These are phyloP conservation scores for Lentinula novae-zelandiae DNA, from an alignment of 1,284 basidiomycete species.

Conservation along the genomic window DNA sequence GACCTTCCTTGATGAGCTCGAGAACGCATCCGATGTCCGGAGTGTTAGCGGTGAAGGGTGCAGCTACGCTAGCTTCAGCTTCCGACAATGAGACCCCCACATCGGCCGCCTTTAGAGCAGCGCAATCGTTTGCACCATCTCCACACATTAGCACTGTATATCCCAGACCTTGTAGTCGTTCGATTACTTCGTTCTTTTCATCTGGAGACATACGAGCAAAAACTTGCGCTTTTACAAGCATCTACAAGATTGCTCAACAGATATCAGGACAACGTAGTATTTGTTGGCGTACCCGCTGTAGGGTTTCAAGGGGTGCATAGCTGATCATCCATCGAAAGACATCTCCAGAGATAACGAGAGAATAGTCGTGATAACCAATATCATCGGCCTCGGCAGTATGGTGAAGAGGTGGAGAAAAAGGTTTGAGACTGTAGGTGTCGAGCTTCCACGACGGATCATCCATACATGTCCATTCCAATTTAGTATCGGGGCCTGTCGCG, in stretches of 20 bases:
- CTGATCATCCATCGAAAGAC: slow-evolving; percentile 99
- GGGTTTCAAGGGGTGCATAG: slow-evolving; percentile 88
- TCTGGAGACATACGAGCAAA: slow-evolving; percentile 99
- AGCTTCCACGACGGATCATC: slow-evolving; percentile 87
- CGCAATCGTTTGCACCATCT: slow-evolving; percentile 98
- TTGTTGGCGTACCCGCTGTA: slow-evolving; percentile 73
- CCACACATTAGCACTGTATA: slow-evolving; percentile 99
- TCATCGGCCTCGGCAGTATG: slow-evolving; percentile 68
- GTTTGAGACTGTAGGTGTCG: slow-evolving; percentile 86
- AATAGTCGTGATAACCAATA: slow-evolving; percentile 82
- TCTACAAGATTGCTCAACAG: slow-evolving; percentile 41
- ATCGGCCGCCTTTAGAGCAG: slow-evolving; percentile 97
- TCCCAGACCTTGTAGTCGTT: slow-evolving; percentile 88
- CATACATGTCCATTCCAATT: slow-evolving; percentile 88
- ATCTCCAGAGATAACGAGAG: slow-evolving; percentile 93
- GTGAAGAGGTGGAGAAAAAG: slow-evolving; percentile 62
- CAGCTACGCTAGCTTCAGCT: slow-evolving; percentile 98
- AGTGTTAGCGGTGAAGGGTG: slow-evolving; percentile 92
- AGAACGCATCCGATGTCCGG: slow-evolving; percentile 97
- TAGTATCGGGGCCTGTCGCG: slow-evolving; percentile 57
- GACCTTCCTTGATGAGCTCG: slow-evolving; percentile 94
- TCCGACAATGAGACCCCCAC: slow-evolving; percentile 97
- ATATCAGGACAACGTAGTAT: background rate
- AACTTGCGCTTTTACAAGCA: slow-evolving; percentile 98
- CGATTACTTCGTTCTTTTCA: slow-evolving; percentile 98